phyloP scores from a whole-genome alignment of 23 red algal species.

The Chondrus crispus region DNA sequence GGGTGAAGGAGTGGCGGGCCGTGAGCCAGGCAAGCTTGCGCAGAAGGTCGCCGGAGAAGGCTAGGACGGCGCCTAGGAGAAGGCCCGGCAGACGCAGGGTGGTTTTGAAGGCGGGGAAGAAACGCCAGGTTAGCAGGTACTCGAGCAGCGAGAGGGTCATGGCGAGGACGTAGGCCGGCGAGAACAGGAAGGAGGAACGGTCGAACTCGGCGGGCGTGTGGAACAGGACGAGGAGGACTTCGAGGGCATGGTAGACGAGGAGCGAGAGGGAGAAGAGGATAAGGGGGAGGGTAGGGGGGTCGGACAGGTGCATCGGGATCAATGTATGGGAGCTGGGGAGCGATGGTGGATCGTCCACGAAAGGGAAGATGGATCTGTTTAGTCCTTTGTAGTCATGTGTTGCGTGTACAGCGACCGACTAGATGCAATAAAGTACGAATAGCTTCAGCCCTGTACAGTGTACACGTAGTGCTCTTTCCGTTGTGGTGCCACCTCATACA shows the following conservation, averaged over 20 bases:
- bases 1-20: slow-evolving; percentile 67
- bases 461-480: too few relatives aligned
- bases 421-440: too few relatives aligned
- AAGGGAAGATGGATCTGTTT: too few relatives aligned
- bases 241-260: slow-evolving; percentile 69
- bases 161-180: slow-evolving; percentile 68
- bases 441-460: too few relatives aligned
- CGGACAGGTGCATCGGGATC: not conserved
- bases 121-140: slow-evolving; percentile 37
- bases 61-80: slow-evolving; percentile 27
- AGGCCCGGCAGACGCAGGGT: not conserved
- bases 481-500: too few relatives aligned
- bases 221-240: slow-evolving; percentile 51
- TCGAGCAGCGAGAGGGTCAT: slow-evolving; percentile 66
- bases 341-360: too few relatives aligned
- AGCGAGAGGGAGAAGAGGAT: slow-evolving; percentile 35
- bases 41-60: slow-evolving; percentile 60
- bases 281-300: not conserved
- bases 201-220: slow-evolving; percentile 48
- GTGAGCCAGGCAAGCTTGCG: slow-evolving; percentile 77
- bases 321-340: too few relatives aligned
- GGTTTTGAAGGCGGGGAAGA: not conserved
- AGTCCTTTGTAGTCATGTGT: too few relatives aligned
- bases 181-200: slow-evolving; percentile 47
- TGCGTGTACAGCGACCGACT: too few relatives aligned